Evolutionary conservation across 352 stramenopile genomes (phyloP), one percentile per base, ranked within the genome.

Genomic region (Pythium grandisporangium): DNA sequence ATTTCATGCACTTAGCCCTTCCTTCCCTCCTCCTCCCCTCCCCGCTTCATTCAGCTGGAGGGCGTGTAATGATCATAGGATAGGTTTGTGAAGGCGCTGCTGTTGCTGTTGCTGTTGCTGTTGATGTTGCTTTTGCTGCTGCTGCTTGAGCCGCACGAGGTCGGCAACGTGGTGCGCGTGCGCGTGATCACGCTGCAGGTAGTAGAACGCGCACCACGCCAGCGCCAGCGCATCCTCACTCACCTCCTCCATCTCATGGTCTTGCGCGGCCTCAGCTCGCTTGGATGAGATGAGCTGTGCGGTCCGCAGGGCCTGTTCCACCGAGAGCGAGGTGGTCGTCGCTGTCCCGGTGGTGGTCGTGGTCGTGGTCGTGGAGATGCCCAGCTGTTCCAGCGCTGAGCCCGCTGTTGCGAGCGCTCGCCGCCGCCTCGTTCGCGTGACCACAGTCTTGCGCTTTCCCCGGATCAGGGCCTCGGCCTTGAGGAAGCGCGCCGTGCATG

Each of bases 141-240:
- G 48, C 33, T 63, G 53, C 22, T 58, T 61, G 30, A 32, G 4
- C 6, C 58, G 53, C 11, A 66, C 61, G 34, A 61, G 34, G 26
- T 71, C 63, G 2, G 55, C 54, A 19, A 71, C 48, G 11, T 67
- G 61, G 24, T 58, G 46, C 12, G 64, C 61, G 25, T 50, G 53
- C 7, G 45, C 19, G 51, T 71, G 48, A 33, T 70, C 61, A 21
- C 63, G 36, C 36, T 70, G 64, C 12, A 69, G 30, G 22, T 61
- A 64, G 30, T 67, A 64, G 16, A 55, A 58, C 42, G 58, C 37
- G 8, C 52, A 54, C 64, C 64, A 75, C 17, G 55, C 53, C 14
- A 71, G 41, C 7, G 48, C 49, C 2, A 71, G 43, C 7, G 55
- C 53, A 2, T 64, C 51, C 4, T 48, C 12, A 12, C n/a, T 45